Base-by-base conservation (phyloP, 192 early-diverging fungal species). In the Coemansia sp. region DNA sequence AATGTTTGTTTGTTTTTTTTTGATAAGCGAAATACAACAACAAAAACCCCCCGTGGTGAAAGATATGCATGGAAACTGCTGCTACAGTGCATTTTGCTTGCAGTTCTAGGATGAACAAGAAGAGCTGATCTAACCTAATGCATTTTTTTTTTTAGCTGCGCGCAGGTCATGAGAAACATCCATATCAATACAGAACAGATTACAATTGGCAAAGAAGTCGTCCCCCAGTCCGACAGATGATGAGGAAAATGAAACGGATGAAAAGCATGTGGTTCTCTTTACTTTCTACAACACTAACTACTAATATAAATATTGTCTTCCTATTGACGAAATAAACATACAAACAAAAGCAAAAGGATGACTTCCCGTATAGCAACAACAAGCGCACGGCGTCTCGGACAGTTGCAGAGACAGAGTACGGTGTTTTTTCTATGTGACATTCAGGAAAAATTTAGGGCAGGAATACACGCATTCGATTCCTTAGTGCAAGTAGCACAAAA, bases 351-450 rank as follows among this genome's bases (percentile, higher is more conserved):
- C 32, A 22, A 1, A 46, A 57, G 2, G 7, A 77, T 77, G 70
- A 58, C 70, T 8, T 63, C 70, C 23, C 71, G 64, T 23, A 55
- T 54, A 59, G 51, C 54, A 29, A 23, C 63, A n/a, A 42, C 70
- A 19, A 55, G 59, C 4, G 54, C 80, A 4, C 84, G 81, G 24
- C 84, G 71, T 22, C 78, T 90, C 36, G 83, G 83, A 23, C 85
- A 82, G 57, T 64, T 90, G 27, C 65, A 79, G 54, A 76, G 77
- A 54, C 67, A 76, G 54, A 74, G 84, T 24, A 93, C 93, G 1
- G 93, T 91, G 25, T 92, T 98, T 68, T 90, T 98, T 65, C 74
- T 97, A 21, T 98, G 97, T 76, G 95, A 98, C 71, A 85, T 98
- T 56, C 97, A 98, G 81, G 91, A 93, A 54, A 80, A 83, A 60